phyloP scores from a whole-genome alignment of 2,329 filamentous ascomycete genomes.

The Pseudopyricularia javanii region DNA sequence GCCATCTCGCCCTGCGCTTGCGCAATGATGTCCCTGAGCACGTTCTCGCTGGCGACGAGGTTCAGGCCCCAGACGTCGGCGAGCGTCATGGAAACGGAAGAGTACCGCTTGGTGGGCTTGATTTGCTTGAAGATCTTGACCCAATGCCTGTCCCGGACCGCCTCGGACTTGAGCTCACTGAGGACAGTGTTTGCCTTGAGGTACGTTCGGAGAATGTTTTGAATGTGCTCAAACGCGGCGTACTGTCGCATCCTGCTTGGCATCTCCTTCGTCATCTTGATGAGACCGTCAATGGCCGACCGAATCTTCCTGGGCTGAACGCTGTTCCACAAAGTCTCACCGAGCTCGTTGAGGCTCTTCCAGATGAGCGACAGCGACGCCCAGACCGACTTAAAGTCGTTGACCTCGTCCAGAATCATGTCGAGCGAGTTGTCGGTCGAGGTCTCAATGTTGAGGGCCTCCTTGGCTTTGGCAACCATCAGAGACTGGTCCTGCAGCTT shows the following conservation, averaged over 20 bases:
- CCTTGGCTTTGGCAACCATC: constrained; percentile 93
- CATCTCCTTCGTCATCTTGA: constrained; percentile 99
- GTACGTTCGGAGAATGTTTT: constrained; percentile 75
- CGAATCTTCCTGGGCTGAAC: constrained; percentile 91
- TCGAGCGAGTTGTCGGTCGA: constrained; percentile 69
- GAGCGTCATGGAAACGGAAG: constrained; percentile 86
- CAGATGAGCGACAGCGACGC: constrained; percentile 90
- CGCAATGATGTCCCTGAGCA: constrained; percentile 85
- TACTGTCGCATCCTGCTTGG: constrained; percentile 98
- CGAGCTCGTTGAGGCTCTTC: constrained; percentile 87
- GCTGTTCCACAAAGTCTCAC: constrained; percentile 87
- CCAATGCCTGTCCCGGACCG: constrained; percentile 94
- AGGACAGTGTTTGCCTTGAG: constrained; percentile 86
- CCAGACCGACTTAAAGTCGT: constrained; percentile 99
- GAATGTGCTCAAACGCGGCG: constrained; percentile 97
- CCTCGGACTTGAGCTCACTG: constrained; percentile 87
- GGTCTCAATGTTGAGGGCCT: constrained; percentile 81
- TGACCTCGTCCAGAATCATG: constrained; percentile 87
- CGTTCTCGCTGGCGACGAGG: constrained; percentile 70
- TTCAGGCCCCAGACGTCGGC: constrained; percentile 98
- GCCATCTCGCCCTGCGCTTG: constrained; percentile 98
- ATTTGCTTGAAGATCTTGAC: constrained; percentile 94
- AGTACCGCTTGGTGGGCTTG: constrained; percentile 87
- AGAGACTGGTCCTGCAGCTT: constrained; percentile 77
- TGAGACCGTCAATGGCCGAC: constrained; percentile 75